Conservation (phyloP, 495 filamentous ascomycete genomes). For the Penicillium steckii region DNA sequence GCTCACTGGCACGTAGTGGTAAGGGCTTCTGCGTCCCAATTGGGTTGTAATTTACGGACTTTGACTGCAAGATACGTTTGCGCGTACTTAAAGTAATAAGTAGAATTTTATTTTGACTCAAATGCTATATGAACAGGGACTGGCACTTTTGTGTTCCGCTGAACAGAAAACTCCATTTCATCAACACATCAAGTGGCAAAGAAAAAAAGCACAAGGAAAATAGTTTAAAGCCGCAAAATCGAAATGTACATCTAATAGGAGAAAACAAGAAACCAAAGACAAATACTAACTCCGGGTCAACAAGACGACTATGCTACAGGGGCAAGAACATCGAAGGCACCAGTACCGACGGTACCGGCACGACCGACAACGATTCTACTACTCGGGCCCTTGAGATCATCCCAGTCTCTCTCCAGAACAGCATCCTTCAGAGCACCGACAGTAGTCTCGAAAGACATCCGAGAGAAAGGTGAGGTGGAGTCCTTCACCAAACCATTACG, state of each 20-base stretch:
- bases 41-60: too few relatives aligned
- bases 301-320: slow-evolving; percentile 48
- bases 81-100: not conserved
- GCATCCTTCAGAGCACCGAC: slow-evolving; percentile 90
- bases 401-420: slow-evolving; percentile 83
- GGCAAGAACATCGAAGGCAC: slow-evolving; percentile 84
- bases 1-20: too few relatives aligned
- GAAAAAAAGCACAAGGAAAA: slow-evolving; percentile 21
- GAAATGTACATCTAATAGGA: not conserved
- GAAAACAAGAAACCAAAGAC: slow-evolving; percentile 4
- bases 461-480: slow-evolving; percentile 84
- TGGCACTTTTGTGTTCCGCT: slow-evolving; percentile 42
- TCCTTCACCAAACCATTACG: slow-evolving; percentile 76
- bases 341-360: slow-evolving; percentile 80
- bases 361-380: slow-evolving; percentile 86
- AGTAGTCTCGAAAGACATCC: slow-evolving; percentile 99
- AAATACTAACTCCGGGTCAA: slow-evolving; percentile 18
- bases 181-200: slow-evolving; percentile 31
- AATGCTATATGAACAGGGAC: slow-evolving; percentile 35
- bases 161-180: slow-evolving; percentile 46
- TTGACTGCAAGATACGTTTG: not conserved
- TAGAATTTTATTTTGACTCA: slow-evolving; percentile 25
- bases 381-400: slow-evolving; percentile 82
- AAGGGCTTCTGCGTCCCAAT: too few relatives aligned
- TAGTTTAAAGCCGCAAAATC: slow-evolving; percentile 12